These are phyloP conservation scores for Leccinum disarticulatum DNA, from an alignment of 768 basidiomycete species.

Conservation along the genomic window DNA sequence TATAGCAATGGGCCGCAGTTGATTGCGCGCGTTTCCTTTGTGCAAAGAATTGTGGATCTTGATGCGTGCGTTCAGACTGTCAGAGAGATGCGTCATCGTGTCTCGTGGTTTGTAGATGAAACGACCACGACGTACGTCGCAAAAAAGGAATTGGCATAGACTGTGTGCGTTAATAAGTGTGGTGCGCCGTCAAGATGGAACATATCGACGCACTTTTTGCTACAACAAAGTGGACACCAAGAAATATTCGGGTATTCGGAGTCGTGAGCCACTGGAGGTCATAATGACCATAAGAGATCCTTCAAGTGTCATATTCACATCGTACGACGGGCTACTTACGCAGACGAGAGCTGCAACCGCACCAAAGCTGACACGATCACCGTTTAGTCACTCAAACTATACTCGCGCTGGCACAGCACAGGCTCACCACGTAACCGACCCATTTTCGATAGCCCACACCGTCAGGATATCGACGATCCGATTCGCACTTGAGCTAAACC, in stretches of 20 bases:
- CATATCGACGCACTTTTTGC: conserved; percentile 18
- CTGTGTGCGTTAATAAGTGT: conserved; percentile 1
- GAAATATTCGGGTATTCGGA: conserved; percentile 26
- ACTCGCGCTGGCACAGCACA: background rate
- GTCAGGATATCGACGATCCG: conserved; percentile 23
- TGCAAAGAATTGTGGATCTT: conserved; percentile 4
- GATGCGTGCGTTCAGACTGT: conserved; percentile 23
- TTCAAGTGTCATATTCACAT: background rate
- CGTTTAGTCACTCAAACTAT: background rate
- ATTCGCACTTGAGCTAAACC: conserved; percentile 14
- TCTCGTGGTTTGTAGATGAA: background rate
- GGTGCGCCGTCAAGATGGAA: background rate
- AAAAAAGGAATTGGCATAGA: conserved; percentile 28
- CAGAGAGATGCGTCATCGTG: background rate
- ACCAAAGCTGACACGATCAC: conserved; percentile 8
- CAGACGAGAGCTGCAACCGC: conserved; percentile 19
- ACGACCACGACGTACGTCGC: conserved; percentile 21
- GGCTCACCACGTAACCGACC: conserved; percentile 23
- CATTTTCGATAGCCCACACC: conserved; percentile 24
- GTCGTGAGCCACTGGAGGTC: conserved; percentile 17
- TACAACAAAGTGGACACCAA: conserved; percentile 25
- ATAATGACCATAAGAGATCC: background rate
- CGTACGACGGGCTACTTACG: conserved; percentile 6
- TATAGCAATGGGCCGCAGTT: conserved; percentile 4
- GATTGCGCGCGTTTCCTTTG: background rate